Percentiles rank a stretch among this genome's conserved stretches.
These are phyloP conservation scores for Puccinellia tenuiflora DNA, from an alignment of 176 grass and related monocot species.

Conservation along the genomic window DNA sequence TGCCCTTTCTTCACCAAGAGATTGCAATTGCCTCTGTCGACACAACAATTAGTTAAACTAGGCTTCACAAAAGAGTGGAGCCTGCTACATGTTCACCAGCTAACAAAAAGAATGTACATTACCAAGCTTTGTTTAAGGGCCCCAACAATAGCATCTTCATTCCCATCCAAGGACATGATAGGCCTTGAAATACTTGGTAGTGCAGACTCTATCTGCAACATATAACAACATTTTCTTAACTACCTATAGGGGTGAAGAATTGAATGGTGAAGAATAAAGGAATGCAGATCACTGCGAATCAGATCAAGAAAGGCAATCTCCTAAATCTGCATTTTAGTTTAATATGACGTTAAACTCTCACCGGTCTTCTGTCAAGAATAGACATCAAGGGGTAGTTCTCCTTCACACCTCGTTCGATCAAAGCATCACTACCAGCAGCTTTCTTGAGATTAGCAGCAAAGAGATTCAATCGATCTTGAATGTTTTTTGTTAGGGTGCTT, in stretches of 20 bases:
- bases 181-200: constrained; percentile 96
- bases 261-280: constrained; percentile 1
- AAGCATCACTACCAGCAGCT: constrained; percentile 75
- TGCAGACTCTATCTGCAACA: constrained; percentile 92
- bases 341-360: constrained; percentile 31
- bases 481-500: constrained; percentile 89
- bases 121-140: constrained; percentile 97
- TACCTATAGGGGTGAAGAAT: constrained; percentile 17
- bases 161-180: constrained; percentile 98
- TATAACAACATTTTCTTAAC: constrained; percentile 21
- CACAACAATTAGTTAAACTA: constrained; percentile 17
- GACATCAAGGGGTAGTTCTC: constrained; percentile 83
- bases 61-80: constrained; percentile 17
- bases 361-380: constrained; percentile 87
- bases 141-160: constrained; percentile 99
- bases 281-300: background rate
- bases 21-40: constrained; percentile 87
- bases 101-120: constrained; percentile 33
- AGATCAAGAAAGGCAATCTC: constrained; percentile 23
- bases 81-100: background rate
- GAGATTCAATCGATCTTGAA: constrained; percentile 87
- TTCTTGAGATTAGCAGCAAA: constrained; percentile 94
- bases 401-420: constrained; percentile 69
- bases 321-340: background rate
- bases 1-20: constrained; percentile 87